Base-by-base conservation (phyloP, 2,329 filamentous ascomycete species). In the Cercospora beticola region DNA sequence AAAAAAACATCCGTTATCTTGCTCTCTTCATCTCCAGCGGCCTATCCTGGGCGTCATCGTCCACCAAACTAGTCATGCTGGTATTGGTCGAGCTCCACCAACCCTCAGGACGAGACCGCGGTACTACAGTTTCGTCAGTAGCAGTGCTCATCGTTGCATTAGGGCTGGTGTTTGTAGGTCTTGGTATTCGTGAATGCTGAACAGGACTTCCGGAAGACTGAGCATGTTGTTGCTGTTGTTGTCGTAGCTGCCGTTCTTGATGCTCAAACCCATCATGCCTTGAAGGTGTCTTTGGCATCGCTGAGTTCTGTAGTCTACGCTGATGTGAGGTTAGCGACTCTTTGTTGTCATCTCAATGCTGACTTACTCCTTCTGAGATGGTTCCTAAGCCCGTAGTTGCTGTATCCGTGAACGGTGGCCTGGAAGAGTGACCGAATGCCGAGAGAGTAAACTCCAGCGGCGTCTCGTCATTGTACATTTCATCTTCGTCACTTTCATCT, bases 401-500 rank as follows among this genome's bases (percentile, higher is more conserved):
- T 58, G 64, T 61, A 43, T 69, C 26, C 30, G 65, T 58, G 28
- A 63, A 59, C 2, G 67, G 59, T 16, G 49, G 63, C 18, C 64
- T 63, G 23, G 70, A 72, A n/a, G 72, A 69, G 58, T 71, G 66
- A 26, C 68, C 65, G 46, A 74, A 72, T 26, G 69, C 28, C 2
- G 64, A 72, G 9, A 68, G 68, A 16, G 66, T 59, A 46, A 70
- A 68, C n/a, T 66, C 61, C 3, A 72, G 58, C 9, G 63, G 65
- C 16, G 61, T 65, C 23, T 71, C 72, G 52, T 74, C 71, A 6
- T 66, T 70, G 33, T 73, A 69, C 5, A 46, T 43, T 6, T 76
- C 75, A 21, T 74, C 74, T 8, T 72, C 70, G 56, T 77, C 75
- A 46, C 68, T 74, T 49, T 76, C 75, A 40, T 77, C 75, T 18